A percentile compares a stretch with the other conserved stretches of the same genome.
Evolutionary conservation across 768 basidiomycete species (phyloP).

Genomic region (Mycena epipterygia): DNA sequence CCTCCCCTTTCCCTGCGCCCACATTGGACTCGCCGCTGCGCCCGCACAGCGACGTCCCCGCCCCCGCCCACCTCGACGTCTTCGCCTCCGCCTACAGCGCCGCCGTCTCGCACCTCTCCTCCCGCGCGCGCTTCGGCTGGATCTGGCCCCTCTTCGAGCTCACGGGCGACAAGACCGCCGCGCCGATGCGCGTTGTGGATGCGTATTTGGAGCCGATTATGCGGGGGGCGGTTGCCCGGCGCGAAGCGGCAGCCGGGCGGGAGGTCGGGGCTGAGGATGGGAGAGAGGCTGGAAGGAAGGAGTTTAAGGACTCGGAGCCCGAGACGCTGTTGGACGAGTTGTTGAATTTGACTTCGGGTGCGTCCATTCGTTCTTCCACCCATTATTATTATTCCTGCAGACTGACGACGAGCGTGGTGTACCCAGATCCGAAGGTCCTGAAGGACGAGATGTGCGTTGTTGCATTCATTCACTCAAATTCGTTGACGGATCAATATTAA

Average conservation of each 20-base stretch:
- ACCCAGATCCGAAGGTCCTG: constrained; percentile 24
- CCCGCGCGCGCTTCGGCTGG: constrained; percentile 55
- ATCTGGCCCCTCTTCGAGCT: constrained; percentile 69
- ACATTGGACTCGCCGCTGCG: constrained; percentile 28
- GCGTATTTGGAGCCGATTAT: constrained; percentile 67
- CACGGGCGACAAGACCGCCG: constrained; percentile 59
- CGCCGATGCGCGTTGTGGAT: constrained; percentile 62
- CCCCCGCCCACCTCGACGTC: constrained; percentile 22
- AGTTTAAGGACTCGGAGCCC: constrained; percentile 43
- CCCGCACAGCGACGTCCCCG: not conserved
- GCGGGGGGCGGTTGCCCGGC: constrained; percentile 51
- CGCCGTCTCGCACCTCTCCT: constrained; percentile 5
- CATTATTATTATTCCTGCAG: no score
- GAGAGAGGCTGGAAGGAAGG: not conserved
- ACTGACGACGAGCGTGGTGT: not conserved
- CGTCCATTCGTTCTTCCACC: not conserved
- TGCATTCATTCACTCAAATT: not conserved
- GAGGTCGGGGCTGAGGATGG: no score
- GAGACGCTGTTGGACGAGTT: constrained; percentile 66
- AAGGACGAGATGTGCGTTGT: constrained; percentile 26
- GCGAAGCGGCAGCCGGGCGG: constrained; percentile 20
- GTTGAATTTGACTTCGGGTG: constrained; percentile 65
- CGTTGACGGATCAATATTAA: no score
- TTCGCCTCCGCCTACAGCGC: constrained; percentile 12
- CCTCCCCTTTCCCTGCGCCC: not conserved